Evolutionary conservation across 2,329 filamentous ascomycete genomes (phyloP).

Genomic region (Cephalotrichum gorgonifer): DNA sequence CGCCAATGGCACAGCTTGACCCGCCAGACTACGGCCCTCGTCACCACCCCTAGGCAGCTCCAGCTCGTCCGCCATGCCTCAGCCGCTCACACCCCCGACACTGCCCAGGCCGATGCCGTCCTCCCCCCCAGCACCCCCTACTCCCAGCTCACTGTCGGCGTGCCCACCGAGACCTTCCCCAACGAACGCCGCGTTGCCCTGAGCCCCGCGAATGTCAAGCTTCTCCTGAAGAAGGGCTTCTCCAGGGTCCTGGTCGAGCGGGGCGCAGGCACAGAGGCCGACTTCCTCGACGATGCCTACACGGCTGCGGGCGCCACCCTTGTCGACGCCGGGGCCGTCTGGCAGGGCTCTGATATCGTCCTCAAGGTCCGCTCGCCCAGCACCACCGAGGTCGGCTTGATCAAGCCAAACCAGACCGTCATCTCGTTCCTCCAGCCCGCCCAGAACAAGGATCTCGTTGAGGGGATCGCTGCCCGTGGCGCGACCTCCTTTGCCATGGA

Average conservation of each 20-base stretch:
- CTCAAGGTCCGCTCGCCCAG: constrained; percentile 75
- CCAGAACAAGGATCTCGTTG: constrained; percentile 67
- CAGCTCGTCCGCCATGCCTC: constrained; percentile 6
- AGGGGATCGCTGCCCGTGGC: constrained; percentile 59
- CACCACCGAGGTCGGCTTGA: constrained; percentile 55
- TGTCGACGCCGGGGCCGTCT: constrained; percentile 58
- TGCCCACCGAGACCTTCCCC: constrained; percentile 68
- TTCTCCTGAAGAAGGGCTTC: constrained; percentile 81
- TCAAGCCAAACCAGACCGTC: constrained; percentile 61
- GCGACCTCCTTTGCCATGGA: constrained; percentile 85
- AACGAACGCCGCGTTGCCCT: constrained; percentile 76
- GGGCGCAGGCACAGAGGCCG: constrained; percentile 67
- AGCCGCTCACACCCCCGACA: not conserved
- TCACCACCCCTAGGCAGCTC: not conserved
- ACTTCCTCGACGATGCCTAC: constrained; percentile 70
- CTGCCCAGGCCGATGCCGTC: constrained; percentile 7
- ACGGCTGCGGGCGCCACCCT: constrained; percentile 68
- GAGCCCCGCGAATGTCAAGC: constrained; percentile 71
- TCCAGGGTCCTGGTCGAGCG: constrained; percentile 66
- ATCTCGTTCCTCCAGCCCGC: constrained; percentile 77
- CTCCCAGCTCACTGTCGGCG: constrained; percentile 61
- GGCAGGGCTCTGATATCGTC: constrained; percentile 66
- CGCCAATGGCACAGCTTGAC: constrained; percentile 1
- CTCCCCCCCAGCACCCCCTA: constrained; percentile 49
- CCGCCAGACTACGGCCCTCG: constrained; percentile 1